Percentiles rank a stretch among this genome's conserved stretches.
phyloP scores from a whole-genome alignment of 805 yeast species.

The Wickerhamiella occidentalis region DNA sequence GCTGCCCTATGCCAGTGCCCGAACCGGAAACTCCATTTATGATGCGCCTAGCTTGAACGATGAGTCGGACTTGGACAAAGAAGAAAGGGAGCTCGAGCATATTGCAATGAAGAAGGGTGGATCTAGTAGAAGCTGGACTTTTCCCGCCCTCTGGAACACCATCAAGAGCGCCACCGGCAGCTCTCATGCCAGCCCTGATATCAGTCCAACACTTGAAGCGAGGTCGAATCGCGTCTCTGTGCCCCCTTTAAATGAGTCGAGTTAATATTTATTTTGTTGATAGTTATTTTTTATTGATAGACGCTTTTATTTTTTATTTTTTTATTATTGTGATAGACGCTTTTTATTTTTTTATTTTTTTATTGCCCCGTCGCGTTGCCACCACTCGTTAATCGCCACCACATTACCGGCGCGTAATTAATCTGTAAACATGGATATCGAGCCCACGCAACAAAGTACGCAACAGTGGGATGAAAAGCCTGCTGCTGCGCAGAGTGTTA shows the following conservation, averaged over 20 bases:
- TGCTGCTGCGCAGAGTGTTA: background rate
- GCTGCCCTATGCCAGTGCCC: slow-evolving; percentile 49
- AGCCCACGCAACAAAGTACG: slow-evolving; percentile 8
- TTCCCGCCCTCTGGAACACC: background rate
- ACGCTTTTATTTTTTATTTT: no score
- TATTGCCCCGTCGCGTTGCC: no score
- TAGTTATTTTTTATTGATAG: no score
- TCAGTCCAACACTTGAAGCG: background rate
- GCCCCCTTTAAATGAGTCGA: background rate
- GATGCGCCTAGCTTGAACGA: background rate
- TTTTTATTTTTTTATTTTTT: no score
- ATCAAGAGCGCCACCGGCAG: background rate
- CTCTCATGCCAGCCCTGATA: background rate
- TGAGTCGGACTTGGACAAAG: background rate
- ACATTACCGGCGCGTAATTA: background rate
- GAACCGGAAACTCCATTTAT: background rate
- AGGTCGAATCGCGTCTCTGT: background rate
- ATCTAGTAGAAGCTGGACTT: background rate
- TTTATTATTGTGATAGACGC: no score
- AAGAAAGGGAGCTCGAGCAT: background rate
- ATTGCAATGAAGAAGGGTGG: background rate
- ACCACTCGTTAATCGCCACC: background rate
- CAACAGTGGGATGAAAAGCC: slow-evolving; percentile 4
- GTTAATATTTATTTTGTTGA: no score
- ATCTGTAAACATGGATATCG: slow-evolving; percentile 2